Conservation (phyloP, 306 rosid genomes). For the Prinsepia uniflora region DNA sequence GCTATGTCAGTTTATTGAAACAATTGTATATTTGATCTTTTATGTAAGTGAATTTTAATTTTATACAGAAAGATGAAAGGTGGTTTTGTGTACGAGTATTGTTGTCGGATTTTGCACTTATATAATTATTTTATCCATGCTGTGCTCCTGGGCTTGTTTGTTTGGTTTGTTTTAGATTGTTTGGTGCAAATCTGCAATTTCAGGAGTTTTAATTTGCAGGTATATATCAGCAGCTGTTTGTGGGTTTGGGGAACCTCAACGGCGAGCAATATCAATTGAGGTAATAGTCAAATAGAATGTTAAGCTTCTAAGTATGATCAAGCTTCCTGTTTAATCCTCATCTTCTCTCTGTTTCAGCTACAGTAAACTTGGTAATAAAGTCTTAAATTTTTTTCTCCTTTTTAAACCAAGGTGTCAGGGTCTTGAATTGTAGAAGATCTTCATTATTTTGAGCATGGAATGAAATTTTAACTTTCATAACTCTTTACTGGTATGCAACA, state of each 20-base stretch:
- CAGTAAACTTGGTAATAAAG: neutral
- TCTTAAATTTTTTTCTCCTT: neutral
- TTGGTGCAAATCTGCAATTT: neutral
- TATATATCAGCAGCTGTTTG: constrained; percentile 32
- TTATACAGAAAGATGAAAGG: neutral
- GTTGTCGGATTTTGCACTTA: neutral
- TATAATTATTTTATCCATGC: neutral
- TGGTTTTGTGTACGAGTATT: neutral
- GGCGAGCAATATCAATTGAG: constrained; percentile 45
- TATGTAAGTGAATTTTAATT: neutral
- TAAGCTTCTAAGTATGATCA: neutral
- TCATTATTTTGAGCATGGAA: neutral
- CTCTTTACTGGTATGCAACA: neutral
- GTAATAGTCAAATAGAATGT: constrained; percentile 15
- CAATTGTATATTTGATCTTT: neutral
- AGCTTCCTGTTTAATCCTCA: neutral
- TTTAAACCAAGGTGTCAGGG: neutral
- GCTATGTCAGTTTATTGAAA: neutral
- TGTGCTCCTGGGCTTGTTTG: neutral
- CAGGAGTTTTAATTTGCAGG: constrained; percentile 21
- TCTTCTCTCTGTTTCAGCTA: neutral
- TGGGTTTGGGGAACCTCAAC: constrained; percentile 34
- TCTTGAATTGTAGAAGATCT: neutral
- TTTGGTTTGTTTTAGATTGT: neutral
- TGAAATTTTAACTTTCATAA: neutral